Evolutionary conservation across 176 grass and related monocot species (phyloP).

Genomic region (sorghum (Sorghum bicolor)): DNA sequence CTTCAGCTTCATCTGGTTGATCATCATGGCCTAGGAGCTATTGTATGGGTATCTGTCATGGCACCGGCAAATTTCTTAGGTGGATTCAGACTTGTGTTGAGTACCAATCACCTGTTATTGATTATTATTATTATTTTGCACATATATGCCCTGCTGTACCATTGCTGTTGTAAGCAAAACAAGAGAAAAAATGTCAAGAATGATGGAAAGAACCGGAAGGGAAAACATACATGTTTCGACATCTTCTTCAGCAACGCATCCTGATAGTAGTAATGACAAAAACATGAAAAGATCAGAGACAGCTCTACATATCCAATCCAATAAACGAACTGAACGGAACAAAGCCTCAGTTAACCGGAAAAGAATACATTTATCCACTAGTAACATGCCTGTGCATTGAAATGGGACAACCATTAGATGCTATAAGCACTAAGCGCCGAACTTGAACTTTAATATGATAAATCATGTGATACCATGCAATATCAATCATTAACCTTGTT

Average conservation of each 20-base stretch:
- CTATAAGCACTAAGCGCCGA: too few species aligned
- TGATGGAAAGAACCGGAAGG: neutral
- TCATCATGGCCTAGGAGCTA: neutral
- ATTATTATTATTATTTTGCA: neutral
- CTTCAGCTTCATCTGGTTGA: constrained; percentile 24
- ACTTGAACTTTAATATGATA: too few species aligned
- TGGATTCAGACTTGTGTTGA: neutral
- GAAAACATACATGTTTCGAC: neutral
- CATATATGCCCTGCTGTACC: neutral
- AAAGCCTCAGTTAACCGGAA: too few species aligned
- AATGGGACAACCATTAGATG: too few species aligned
- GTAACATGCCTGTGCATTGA: too few species aligned
- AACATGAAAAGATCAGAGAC: neutral
- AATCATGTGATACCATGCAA: too few species aligned
- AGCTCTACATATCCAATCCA: neutral
- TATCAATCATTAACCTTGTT: too few species aligned
- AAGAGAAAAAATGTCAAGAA: neutral
- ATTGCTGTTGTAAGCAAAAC: neutral
- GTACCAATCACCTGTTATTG: neutral
- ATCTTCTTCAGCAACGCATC: neutral
- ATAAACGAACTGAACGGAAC: neutral
- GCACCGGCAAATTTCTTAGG: neutral
- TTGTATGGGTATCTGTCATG: neutral
- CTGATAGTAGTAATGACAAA: neutral
- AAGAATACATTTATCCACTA: too few species aligned